Conservation (phyloP, 371 early-diverging fungal species). For the Lichtheimia ornata region DNA sequence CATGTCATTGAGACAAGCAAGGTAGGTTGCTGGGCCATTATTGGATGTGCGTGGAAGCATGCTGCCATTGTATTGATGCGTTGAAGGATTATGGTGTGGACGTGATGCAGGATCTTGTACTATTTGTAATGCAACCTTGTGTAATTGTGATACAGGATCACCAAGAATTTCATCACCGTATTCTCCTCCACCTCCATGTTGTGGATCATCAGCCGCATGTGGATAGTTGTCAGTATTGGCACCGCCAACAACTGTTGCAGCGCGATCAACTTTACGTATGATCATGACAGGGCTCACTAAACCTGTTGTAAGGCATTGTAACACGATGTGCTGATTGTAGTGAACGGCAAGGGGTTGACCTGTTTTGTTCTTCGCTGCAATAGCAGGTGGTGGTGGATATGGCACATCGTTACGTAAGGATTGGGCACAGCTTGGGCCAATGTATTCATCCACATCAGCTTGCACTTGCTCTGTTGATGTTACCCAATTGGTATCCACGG, state of each 20-base stretch:
- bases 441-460: conserved; percentile 11
- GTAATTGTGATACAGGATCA: conserved; percentile 80
- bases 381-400: conserved; percentile 61
- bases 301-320: conserved; percentile 77
- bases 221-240: conserved; percentile 13
- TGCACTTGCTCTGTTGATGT: background rate
- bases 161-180: conserved; percentile 42
- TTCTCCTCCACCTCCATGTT: conserved; percentile 33
- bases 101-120: conserved; percentile 31
- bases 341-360: conserved; percentile 62
- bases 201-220: background rate
- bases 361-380: conserved; percentile 51
- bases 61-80: background rate
- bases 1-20: conserved; percentile 28
- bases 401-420: conserved; percentile 13
- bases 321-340: conserved; percentile 76
- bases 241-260: conserved; percentile 66
- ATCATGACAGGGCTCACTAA: conserved; percentile 75
- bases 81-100: background rate
- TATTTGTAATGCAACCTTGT: conserved; percentile 85
- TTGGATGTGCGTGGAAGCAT: background rate
- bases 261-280: conserved; percentile 75
- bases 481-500: conserved; percentile 40
- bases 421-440: conserved; percentile 7
- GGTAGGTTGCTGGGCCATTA: conserved; percentile 15